phyloP scores from a whole-genome alignment of 2,329 filamentous ascomycete species.

The Paracoccidioides lutzii region DNA sequence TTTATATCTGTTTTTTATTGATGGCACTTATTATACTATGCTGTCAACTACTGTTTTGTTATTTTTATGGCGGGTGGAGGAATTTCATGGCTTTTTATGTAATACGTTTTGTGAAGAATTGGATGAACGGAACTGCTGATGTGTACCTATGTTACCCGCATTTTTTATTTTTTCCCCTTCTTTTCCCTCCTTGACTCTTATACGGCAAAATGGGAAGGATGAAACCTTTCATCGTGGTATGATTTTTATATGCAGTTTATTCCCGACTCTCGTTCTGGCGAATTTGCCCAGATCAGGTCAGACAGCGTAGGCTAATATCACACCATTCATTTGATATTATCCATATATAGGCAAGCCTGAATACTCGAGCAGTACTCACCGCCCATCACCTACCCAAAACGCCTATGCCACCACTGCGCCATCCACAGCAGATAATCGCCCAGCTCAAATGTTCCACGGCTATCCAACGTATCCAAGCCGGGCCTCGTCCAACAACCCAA shows the following conservation, averaged over 20 bases:
- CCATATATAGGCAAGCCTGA: conserved; percentile 27
- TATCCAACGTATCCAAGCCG: conserved; percentile 52
- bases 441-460: conserved; percentile 59
- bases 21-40: conserved; percentile 13
- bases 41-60: conserved; percentile 16
- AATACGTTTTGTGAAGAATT: background rate
- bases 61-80: conserved; percentile 5
- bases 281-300: conserved; percentile 6
- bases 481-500: conserved; percentile 20
- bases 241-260: conserved; percentile 9
- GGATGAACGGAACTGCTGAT: background rate
- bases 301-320: conserved; percentile 33
- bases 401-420: conserved; percentile 34
- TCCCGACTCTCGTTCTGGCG: conserved; percentile 6
- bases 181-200: background rate
- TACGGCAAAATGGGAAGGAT: background rate
- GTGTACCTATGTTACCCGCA: conserved; percentile 8
- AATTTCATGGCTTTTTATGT: background rate
- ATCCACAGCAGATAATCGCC: conserved; percentile 54
- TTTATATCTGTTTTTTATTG: conserved; percentile 22
- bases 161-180: conserved; percentile 14
- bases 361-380: conserved; percentile 41
- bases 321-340: conserved; percentile 12
- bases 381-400: conserved; percentile 48
- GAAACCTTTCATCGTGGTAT: background rate